These are phyloP conservation scores for Metarhizium sp. DNA, from an alignment of 2,329 filamentous ascomycete species.

Conservation along the genomic window DNA sequence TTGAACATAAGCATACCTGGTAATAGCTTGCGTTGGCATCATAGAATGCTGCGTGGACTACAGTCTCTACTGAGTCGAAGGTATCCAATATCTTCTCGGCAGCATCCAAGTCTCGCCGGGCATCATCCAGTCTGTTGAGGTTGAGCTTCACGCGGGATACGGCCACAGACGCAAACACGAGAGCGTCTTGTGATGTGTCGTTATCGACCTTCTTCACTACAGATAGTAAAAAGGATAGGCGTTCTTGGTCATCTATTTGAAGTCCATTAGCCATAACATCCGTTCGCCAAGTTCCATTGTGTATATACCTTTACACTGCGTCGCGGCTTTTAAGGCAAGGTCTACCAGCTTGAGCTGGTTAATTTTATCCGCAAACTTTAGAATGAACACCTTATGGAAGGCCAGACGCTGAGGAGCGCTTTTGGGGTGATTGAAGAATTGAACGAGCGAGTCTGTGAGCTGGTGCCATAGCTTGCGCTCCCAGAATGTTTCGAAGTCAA, in stretches of 20 bases:
- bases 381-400: constrained; percentile 90
- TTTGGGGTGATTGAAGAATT: constrained; percentile 76
- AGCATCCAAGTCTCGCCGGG: constrained; percentile 76
- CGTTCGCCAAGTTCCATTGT: constrained; percentile 6
- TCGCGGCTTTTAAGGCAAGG: constrained; percentile 76
- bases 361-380: constrained; percentile 96
- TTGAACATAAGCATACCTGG: constrained; percentile 40
- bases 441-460: constrained; percentile 78
- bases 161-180: constrained; percentile 86
- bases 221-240: constrained; percentile 72
- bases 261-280: constrained; percentile 4
- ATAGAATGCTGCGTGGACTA: constrained; percentile 95
- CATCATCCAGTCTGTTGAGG: constrained; percentile 69
- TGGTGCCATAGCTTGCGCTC: constrained; percentile 99
- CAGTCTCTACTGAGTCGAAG: constrained; percentile 91
- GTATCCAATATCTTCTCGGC: constrained; percentile 81
- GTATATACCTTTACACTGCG: constrained; percentile 64
- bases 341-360: constrained; percentile 97
- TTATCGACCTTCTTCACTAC: constrained; percentile 86
- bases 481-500: constrained; percentile 94
- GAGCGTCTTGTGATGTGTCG: constrained; percentile 86
- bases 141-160: constrained; percentile 81
- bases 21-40: constrained; percentile 92
- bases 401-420: constrained; percentile 78
- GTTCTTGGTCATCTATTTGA: constrained; percentile 70